Evolutionary conservation across 345 rosid genomes (phyloP).

Genomic region (Eucalyptus microcorys): DNA sequence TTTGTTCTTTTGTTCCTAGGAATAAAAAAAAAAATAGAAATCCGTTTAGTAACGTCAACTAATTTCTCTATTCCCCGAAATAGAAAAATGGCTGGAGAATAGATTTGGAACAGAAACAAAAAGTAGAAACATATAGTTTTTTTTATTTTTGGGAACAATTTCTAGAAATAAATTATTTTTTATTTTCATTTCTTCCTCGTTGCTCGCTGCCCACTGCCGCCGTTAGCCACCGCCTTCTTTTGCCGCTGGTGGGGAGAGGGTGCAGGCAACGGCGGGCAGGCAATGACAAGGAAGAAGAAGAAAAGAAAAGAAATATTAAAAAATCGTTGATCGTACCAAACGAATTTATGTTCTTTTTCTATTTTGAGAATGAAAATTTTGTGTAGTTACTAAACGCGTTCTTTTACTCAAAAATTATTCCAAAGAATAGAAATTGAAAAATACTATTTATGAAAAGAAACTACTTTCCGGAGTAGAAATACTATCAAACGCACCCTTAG

Average conservation of each 20-base stretch:
- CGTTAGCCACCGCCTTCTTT: too few relatives aligned
- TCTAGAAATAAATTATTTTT: too few relatives aligned
- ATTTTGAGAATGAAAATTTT: too few relatives aligned
- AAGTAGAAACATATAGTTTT: too few relatives aligned
- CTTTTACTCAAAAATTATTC: fast-evolving
- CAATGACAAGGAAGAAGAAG: fast-evolving
- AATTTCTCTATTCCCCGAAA: fast-evolving
- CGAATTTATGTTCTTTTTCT: fast-evolving
- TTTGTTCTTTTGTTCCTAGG: fast-evolving
- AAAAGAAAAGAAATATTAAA: too few relatives aligned
- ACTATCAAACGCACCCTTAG: fast-evolving
- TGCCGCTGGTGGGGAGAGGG: fast-evolving
- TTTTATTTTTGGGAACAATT: fast-evolving
- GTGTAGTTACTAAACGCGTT: fast-evolving
- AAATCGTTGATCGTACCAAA: too few relatives aligned
- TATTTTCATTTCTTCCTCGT: fast-evolving
- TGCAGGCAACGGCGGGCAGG: fast-evolving
- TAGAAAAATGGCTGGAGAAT: fast-evolving
- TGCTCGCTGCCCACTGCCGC: fast-evolving
- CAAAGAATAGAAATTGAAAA: fast-evolving
- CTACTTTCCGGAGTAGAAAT: fast-evolving
- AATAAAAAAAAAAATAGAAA: fast-evolving
- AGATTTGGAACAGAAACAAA: fast-evolving
- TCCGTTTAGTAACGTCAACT: fast-evolving
- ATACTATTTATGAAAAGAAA: fast-evolving